Evolutionary conservation across 169 alveolate species (phyloP), one percentile per base, ranked within the genome.

Genomic region (Cyclospora cayetanensis): DNA sequence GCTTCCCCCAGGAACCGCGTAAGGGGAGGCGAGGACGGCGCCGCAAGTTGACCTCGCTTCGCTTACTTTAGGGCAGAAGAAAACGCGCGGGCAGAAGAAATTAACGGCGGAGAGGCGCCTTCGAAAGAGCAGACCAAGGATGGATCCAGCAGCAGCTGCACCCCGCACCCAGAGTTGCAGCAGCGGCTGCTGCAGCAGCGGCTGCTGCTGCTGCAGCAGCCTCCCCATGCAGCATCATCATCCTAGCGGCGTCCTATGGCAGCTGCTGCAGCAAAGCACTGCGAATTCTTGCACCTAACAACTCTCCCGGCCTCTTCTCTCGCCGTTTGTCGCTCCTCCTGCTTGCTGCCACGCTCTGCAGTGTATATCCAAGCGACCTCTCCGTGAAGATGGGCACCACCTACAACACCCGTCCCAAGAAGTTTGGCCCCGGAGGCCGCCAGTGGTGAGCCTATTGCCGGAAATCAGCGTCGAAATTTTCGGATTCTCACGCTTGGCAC

Each of bases 361-460:
- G n/a, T n/a, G n/a, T n/a, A n/a, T n/a, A n/a, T n/a, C n/a, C n/a
- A n/a, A n/a, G n/a, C n/a, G n/a, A n/a, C n/a, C n/a, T n/a, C n/a
- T n/a, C n/a, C n/a, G 43, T 43, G 72, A 93, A 82, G 42, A 94
- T 94, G 96, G 93, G 95, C 86, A 92, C 94, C 85, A 91, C 91
- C 53, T 94, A 84, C 90, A 94, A 92, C 94, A 94, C 91, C 70
- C 95, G 94, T 20, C 96, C 96, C 76, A 94, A 93, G 92, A 93
- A 93, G 72, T 95, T 85, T 93, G 96, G 96, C 76, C 96, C 92
- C 72, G 96, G 96, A 70, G 90, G 95, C 70, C 95, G 97, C 93
- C 95, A 95, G 88, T 94, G 96, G 95, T 94, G 92, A 94, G 90
- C n/a, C 20, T 66, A 31, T n/a, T n/a, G n/a, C n/a, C n/a, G n/a